phyloP scores from a whole-genome alignment of 2,329 filamentous ascomycete species.

The Hypoxylon sp. region DNA sequence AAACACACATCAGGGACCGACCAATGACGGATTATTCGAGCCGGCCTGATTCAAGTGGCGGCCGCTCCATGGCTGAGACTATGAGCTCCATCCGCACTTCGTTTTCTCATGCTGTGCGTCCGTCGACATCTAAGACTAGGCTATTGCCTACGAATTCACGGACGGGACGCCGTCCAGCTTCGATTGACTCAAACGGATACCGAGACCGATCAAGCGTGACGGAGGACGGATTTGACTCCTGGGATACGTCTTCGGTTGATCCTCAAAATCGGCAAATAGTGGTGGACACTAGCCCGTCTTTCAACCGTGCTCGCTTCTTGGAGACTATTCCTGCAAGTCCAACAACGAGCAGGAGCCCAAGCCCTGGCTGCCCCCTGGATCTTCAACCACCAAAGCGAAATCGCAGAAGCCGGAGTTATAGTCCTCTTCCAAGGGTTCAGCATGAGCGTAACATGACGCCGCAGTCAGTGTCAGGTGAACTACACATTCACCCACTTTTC shows the following conservation, averaged over 20 bases:
- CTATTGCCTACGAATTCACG: conserved; percentile 57
- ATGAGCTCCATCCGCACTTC: conserved; percentile 59
- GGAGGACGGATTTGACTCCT: conserved; percentile 76
- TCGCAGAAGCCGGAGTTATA: conserved; percentile 61
- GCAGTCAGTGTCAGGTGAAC: conserved; percentile 59
- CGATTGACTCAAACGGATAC: conserved; percentile 56
- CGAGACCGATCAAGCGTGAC: conserved; percentile 48
- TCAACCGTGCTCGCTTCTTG: conserved; percentile 60
- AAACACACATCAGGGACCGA: conserved; percentile 46
- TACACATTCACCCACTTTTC: conserved; percentile 81
- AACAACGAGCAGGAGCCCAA: conserved; percentile 69
- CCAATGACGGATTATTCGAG: conserved; percentile 51
- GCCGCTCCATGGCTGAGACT: conserved; percentile 56
- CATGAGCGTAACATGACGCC: conserved; percentile 50
- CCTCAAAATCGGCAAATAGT: conserved; percentile 67
- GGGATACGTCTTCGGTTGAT: conserved; percentile 77
- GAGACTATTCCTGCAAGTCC: conserved; percentile 77
- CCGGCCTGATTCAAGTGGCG: conserved; percentile 56
- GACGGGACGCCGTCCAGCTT: conserved; percentile 53
- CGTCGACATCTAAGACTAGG: conserved; percentile 65
- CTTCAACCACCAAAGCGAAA: conserved; percentile 58
- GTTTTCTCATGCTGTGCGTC: conserved; percentile 59
- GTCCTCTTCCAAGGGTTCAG: conserved; percentile 51
- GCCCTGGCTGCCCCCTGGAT: conserved; percentile 68
- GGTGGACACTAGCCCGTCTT: conserved; percentile 58